A percentile compares a stretch with the other conserved stretches of the same genome.
These are phyloP conservation scores for Castanospermum australe DNA, from an alignment of 306 rosid species.

Conservation along the genomic window DNA sequence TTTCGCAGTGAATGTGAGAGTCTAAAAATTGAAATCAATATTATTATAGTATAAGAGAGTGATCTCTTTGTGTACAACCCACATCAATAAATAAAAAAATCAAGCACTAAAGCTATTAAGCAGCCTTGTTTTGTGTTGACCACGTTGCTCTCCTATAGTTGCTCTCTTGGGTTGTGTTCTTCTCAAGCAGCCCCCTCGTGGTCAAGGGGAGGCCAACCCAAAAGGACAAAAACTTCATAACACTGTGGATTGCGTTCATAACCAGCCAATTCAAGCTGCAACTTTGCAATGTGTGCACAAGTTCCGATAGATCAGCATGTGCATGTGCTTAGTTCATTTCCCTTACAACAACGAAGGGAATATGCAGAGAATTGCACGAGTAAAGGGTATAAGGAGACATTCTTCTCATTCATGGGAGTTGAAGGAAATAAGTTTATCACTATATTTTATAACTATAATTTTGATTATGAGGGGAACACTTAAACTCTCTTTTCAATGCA, in stretches of 20 bases:
- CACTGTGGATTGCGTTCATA: constrained; percentile 17
- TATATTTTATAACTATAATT: not conserved
- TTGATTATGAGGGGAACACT: not conserved
- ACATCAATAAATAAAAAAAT: not conserved
- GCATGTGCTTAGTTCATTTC: constrained; percentile 37
- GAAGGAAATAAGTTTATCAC: constrained; percentile 1
- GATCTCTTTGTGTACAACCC: not conserved
- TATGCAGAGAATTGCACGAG: constrained; percentile 5
- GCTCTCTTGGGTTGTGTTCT: constrained; percentile 64
- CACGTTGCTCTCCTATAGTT: constrained; percentile 50
- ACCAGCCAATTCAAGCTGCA: constrained; percentile 38
- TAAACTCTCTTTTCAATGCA: not conserved
- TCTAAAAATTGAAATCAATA: constrained; percentile 20
- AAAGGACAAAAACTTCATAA: constrained; percentile 25
- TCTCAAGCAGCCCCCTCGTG: constrained; percentile 46
- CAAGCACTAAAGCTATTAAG: not conserved
- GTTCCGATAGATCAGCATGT: constrained; percentile 40
- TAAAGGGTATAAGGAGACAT: constrained; percentile 9
- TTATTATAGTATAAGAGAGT: not conserved
- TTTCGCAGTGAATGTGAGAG: not conserved
- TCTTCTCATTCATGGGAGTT: not conserved
- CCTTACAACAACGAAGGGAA: constrained; percentile 17
- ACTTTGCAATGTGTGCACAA: constrained; percentile 41
- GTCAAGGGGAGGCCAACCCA: constrained; percentile 34
- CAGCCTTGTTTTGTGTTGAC: constrained; percentile 28